Evolutionary conservation across 495 filamentous ascomycete species (phyloP).

Genomic region (Xylaria acuta): DNA sequence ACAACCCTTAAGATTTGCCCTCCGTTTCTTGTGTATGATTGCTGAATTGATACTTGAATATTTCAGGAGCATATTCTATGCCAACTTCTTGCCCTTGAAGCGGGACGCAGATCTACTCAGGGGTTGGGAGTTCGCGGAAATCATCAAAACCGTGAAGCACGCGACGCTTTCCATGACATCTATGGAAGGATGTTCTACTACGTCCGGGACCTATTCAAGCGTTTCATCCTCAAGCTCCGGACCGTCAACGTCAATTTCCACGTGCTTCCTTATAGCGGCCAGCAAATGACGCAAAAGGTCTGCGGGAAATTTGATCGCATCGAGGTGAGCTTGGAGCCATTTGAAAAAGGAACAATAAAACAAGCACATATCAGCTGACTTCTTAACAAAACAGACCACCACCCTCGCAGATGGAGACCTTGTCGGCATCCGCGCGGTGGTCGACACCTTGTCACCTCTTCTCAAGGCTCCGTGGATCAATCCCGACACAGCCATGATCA

Average conservation of each 20-base stretch:
- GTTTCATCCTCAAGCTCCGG: constrained; percentile 12
- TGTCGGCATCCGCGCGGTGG: neutral
- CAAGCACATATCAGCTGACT: neutral
- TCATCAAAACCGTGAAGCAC: neutral
- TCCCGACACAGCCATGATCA: constrained; percentile 8
- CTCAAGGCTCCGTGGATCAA: neutral
- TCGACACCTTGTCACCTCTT: neutral
- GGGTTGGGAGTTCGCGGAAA: constrained; percentile 8
- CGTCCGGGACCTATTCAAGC: constrained; percentile 16
- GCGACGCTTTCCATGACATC: neutral
- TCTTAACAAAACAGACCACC: neutral
- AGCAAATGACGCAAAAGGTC: neutral
- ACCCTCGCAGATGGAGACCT: neutral
- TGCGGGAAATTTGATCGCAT: constrained; percentile 1
- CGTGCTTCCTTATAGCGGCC: neutral
- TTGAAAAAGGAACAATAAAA: neutral
- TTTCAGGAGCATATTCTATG: constrained; percentile 10
- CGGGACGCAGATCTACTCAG: constrained; percentile 7
- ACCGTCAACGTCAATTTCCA: neutral
- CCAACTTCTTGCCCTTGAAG: constrained; percentile 5
- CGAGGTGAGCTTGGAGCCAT: constrained; percentile 8
- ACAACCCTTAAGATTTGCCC: neutral
- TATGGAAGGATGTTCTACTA: constrained; percentile 21
- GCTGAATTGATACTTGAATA: neutral
- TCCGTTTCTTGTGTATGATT: neutral